Base-by-base conservation (phyloP, 805 yeast species). In the Schizosaccharomyces lindneri region DNA sequence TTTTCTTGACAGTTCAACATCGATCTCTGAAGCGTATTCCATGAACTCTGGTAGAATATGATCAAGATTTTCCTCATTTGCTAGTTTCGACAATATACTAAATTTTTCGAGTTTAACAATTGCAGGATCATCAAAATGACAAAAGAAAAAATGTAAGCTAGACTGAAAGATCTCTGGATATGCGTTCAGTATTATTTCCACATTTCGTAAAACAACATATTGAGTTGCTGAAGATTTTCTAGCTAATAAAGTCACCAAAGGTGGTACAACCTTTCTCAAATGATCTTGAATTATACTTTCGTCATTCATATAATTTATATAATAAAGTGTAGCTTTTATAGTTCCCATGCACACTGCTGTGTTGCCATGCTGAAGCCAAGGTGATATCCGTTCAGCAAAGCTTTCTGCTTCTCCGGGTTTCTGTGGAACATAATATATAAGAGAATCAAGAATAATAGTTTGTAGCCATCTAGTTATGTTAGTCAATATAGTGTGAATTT, bases 81-180 rank as follows among this genome's bases (percentile, higher is more conserved):
- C 95, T 59, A 89, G 71, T 31, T 86, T 75, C 66, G 87, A 88
- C 63, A 89, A 80, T 65, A 90, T 83, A 69, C 89, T 97, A 59
- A 89, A 72, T 68, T 90, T 89, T n/a, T 95, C 93, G 68, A 89
- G 95, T 71, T 89, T 89, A 67, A 90, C 82, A 70, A 86, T 90
- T n/a, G 86, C 81, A 0, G 95, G 95, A 69, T 88, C 96, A 69
- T 85, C 86, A 70, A 81, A 87, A 63, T 88, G 88, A 69, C 90
- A 82, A 75, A 86, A 90, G 68, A 93, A 93, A 6, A 89, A 93
- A 66, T 95, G 79, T 67, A 88, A 74, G 69, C 90, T 96, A 65
- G 81, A 81, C 19, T 84, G 76, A 63, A 90, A 75, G 27, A 90
- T 76, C 60, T 76, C 78, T 4, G 98, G 97, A 71, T 86, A 87